Conservation (phyloP, 176 grass and related monocot genomes). For the Avena eriantha region DNA sequence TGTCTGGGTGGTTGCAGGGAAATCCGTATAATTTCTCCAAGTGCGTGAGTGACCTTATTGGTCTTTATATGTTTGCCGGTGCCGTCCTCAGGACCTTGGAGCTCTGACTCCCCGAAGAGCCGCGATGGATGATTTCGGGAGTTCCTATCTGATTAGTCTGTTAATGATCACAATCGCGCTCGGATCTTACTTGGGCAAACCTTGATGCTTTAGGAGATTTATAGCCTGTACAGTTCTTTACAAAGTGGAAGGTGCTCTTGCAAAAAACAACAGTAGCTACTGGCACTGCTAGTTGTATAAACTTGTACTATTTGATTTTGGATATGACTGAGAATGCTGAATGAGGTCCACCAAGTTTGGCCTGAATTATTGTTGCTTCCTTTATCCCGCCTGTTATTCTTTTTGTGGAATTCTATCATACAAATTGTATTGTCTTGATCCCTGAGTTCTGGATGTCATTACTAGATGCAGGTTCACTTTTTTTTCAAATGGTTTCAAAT, state of each 20-base stretch:
- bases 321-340: neutral
- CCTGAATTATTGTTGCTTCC: neutral
- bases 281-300: neutral
- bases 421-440: neutral
- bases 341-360: neutral
- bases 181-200: neutral
- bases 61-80: neutral
- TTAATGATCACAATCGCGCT: neutral
- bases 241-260: neutral
- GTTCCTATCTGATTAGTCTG: neutral
- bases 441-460: neutral
- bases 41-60: slow-evolving; percentile 29
- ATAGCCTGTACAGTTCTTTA: neutral
- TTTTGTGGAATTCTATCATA: neutral
- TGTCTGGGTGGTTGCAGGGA: neutral
- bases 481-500: neutral
- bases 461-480: neutral
- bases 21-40: slow-evolving; percentile 13
- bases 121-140: neutral
- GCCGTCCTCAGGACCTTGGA: neutral
- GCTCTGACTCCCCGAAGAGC: neutral
- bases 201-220: neutral
- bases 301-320: neutral
- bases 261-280: neutral
- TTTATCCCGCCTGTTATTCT: neutral